A percentile compares a stretch with the other conserved stretches of the same genome.
Conservation (phyloP, 148 eudicot genomes). For the Arctostaphylos glauca region DNA sequence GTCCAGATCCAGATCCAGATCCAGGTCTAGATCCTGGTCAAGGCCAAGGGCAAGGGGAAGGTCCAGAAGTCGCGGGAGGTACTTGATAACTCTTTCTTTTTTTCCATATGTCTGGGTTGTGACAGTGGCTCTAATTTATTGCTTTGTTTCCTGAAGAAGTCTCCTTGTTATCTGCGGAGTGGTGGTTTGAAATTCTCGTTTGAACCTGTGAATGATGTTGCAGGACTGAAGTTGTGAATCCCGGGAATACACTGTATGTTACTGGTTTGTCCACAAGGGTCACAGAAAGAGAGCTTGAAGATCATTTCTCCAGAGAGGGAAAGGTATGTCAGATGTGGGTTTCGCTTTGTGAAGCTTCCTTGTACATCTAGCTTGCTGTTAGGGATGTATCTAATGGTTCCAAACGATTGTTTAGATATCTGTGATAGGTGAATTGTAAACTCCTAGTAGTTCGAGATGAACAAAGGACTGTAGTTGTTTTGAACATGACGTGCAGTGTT, state of each 20-base stretch:
- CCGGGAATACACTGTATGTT: slow-evolving; percentile 85
- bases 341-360: background rate
- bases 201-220: slow-evolving; percentile 9
- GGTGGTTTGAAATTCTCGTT: background rate
- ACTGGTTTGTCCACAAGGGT: slow-evolving; percentile 96
- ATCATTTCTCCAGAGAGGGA: slow-evolving; percentile 81
- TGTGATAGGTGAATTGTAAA: background rate
- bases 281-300: slow-evolving; percentile 85
- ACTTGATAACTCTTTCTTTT: slow-evolving; percentile 19
- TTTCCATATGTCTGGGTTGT: background rate
- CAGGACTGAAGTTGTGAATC: slow-evolving; percentile 67
- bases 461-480: background rate
- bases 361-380: background rate
- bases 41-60: slow-evolving; percentile 48
- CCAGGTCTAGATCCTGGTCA: slow-evolving; percentile 53
- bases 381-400: background rate
- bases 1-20: slow-evolving; percentile 54
- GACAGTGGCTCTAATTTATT: background rate
- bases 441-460: background rate
- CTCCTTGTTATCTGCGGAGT: background rate
- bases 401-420: background rate
- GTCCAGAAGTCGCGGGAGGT: slow-evolving; percentile 77
- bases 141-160: background rate
- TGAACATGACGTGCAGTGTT: slow-evolving; percentile 8
- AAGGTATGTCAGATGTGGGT: slow-evolving; percentile 42